These are phyloP conservation scores for Suillus tomentosus DNA, from an alignment of 768 basidiomycete genomes.

Conservation along the genomic window DNA sequence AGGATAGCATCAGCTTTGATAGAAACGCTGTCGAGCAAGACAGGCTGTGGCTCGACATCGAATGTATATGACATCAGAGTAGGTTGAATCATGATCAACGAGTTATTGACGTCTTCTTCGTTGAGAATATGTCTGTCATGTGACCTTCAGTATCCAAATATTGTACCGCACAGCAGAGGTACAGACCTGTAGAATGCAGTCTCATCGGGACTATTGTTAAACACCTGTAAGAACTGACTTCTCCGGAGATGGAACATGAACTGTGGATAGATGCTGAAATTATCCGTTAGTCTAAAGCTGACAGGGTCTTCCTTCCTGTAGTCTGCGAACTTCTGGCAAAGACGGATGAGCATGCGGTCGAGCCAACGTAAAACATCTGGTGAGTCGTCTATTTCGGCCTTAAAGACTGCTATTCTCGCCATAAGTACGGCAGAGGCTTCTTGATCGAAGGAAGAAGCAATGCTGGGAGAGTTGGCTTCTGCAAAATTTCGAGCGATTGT, in stretches of 20 bases:
- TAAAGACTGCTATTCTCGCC: conserved; percentile 99
- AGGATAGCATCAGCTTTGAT: conserved; percentile 97
- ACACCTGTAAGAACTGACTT: conserved; percentile 98
- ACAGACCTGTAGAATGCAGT: conserved; percentile 94
- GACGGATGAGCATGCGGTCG: conserved; percentile 96
- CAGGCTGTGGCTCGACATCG: conserved; percentile 89
- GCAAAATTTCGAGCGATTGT: conserved; percentile 98
- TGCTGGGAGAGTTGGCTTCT: conserved; percentile 92
- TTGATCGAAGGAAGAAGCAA: conserved; percentile 95
- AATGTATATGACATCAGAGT: conserved; percentile 99
- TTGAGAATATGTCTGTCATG: conserved; percentile 82
- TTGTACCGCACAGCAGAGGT: not conserved
- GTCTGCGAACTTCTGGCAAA: conserved; percentile 99
- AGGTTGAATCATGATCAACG: conserved; percentile 99
- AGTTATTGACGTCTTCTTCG: conserved; percentile 98
- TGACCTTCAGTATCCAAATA: conserved; percentile 13
- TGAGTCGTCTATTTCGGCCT: conserved; percentile 97
- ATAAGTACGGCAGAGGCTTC: conserved; percentile 97
- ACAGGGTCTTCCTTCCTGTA: conserved; percentile 97
- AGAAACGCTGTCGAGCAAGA: conserved; percentile 94
- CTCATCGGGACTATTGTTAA: conserved; percentile 99
- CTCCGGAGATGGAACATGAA: conserved; percentile 99
- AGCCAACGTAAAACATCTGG: conserved; percentile 97
- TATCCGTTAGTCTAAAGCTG: conserved; percentile 90
- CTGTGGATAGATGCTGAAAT: conserved; percentile 98